Evolutionary conservation across 345 rosid genomes (phyloP).

Genomic region (Syzygium jambos): DNA sequence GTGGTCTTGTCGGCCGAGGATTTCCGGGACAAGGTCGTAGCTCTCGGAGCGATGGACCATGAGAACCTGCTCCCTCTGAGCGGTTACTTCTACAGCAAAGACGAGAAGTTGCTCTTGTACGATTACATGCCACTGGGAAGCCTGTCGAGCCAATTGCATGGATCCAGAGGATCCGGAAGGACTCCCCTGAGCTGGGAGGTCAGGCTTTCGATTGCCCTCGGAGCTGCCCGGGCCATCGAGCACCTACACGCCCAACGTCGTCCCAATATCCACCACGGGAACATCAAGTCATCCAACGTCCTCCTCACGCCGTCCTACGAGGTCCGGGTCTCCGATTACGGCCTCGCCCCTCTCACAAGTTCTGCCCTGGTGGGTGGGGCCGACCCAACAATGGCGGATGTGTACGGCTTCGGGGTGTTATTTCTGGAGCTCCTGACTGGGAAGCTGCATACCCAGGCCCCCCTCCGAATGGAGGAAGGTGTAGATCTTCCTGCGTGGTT

Average conservation of each 20-base stretch:
- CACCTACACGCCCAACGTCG: constrained; percentile 44
- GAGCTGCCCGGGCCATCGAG: constrained; percentile 63
- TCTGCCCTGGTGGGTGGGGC: constrained; percentile 46
- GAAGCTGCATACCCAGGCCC: constrained; percentile 64
- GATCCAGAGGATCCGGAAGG: constrained; percentile 42
- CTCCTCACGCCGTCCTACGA: constrained; percentile 52
- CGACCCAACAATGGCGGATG: constrained; percentile 44
- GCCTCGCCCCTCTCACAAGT: constrained; percentile 65
- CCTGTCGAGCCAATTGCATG: neutral
- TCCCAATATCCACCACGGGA: constrained; percentile 51
- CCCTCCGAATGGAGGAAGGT: constrained; percentile 43
- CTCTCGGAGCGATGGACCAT: neutral
- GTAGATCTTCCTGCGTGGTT: constrained; percentile 83
- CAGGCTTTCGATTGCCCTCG: constrained; percentile 54
- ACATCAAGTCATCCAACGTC: constrained; percentile 76
- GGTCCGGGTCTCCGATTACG: constrained; percentile 57
- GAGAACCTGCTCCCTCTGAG: neutral
- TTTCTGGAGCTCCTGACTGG: constrained; percentile 81
- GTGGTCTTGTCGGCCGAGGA: neutral
- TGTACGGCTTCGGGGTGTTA: constrained; percentile 67
- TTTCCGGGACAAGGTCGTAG: neutral
- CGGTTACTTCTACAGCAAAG: neutral
- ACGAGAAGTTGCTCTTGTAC: neutral
- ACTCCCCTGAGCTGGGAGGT: constrained; percentile 64
- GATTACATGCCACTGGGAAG: neutral